Evolutionary conservation across 2,329 filamentous ascomycete genomes (phyloP).

Genomic region (Penicillium sp.): DNA sequence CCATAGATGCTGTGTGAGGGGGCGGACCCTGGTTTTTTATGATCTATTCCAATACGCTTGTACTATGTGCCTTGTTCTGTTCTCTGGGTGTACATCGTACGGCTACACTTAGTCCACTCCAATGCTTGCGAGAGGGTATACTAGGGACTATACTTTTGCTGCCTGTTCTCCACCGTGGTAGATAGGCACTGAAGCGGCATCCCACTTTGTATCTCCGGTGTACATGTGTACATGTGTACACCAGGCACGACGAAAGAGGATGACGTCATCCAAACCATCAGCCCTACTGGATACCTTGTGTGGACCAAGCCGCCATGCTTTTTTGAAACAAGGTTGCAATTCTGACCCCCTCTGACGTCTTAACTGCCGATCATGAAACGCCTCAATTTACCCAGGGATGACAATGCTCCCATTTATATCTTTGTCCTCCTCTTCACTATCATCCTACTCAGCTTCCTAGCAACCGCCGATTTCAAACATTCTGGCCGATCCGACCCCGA

Average conservation of each 20-base stretch:
- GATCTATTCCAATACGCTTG: not conserved
- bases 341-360: conserved; percentile 4
- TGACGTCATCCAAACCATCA: not conserved
- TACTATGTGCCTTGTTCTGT: not conserved
- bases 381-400: conserved; percentile 25
- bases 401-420: conserved; percentile 28
- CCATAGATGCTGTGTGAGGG: conserved; percentile 70
- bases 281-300: not conserved
- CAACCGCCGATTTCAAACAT: conserved; percentile 17
- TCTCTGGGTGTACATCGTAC: not conserved
- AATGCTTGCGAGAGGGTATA: not conserved
- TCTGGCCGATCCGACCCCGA: conserved; percentile 3
- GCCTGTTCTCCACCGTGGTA: not conserved
- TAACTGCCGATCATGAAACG: conserved; percentile 26
- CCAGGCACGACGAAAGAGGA: not conserved
- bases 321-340: not conserved
- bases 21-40: not conserved
- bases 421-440: conserved; percentile 30
- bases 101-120: not conserved
- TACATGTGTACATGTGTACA: not conserved
- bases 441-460: conserved; percentile 27
- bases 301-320: not conserved
- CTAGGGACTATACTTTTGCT: not conserved
- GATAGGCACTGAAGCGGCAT: no score
- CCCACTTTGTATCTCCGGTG: no score